Evolutionary conservation across 2,329 filamentous ascomycete genomes (phyloP).

Genomic region (Sordariomycetes sp.): DNA sequence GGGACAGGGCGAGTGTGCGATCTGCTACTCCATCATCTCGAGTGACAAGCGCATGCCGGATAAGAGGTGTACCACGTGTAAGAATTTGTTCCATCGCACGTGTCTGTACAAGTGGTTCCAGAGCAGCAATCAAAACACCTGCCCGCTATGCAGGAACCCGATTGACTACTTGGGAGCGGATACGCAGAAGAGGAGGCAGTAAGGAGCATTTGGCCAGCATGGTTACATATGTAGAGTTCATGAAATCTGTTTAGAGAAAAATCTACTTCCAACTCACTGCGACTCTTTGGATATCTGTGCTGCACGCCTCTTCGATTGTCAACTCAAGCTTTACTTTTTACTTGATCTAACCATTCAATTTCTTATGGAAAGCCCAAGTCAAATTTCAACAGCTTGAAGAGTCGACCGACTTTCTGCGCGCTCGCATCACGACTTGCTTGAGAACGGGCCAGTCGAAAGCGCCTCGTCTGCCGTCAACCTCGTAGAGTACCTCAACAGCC

Average conservation of each 20-base stretch:
- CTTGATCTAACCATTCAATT: no score
- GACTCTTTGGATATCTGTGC: no score
- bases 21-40: conserved; percentile 92
- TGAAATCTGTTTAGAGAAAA: no score
- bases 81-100: conserved; percentile 81
- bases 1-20: conserved; percentile 90
- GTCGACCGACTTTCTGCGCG: no score
- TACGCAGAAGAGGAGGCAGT: conserved; percentile 25
- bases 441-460: conserved; percentile 43
- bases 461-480: conserved; percentile 58
- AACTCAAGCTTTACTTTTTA: no score
- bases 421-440: background rate
- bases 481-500: conserved; percentile 66
- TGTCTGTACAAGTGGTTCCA: conserved; percentile 98
- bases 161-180: conserved; percentile 53
- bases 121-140: conserved; percentile 83
- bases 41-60: conserved; percentile 83
- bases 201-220: no score
- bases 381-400: no score
- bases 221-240: no score
- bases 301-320: no score
- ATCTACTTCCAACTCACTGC: no score
- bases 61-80: conserved; percentile 86
- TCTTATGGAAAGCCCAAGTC: no score
- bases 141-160: conserved; percentile 84